Evolutionary conservation across 2,329 filamentous ascomycete genomes (phyloP).

Genomic region (Fusarium equiseti): DNA sequence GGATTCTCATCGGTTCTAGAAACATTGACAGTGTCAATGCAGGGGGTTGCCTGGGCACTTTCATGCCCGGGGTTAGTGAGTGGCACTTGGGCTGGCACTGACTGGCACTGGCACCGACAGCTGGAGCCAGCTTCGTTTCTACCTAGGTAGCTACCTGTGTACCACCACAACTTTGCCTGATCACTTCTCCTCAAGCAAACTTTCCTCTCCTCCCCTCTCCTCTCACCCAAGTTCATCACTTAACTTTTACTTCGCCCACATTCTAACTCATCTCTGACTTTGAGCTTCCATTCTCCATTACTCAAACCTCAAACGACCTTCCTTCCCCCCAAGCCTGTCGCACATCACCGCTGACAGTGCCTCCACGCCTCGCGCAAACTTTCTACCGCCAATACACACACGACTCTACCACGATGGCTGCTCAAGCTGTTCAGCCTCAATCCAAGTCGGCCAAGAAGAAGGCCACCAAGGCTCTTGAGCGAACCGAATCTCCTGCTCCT

Average conservation of each 20-base stretch:
- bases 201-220: slow-evolving; percentile 17
- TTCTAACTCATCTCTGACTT: slow-evolving; percentile 13
- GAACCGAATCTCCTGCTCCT: slow-evolving; percentile 68
- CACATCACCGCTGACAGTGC: slow-evolving; percentile 32
- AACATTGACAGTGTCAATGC: slow-evolving; percentile 42
- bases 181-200: slow-evolving; percentile 19
- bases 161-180: slow-evolving; percentile 34
- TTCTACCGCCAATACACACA: slow-evolving; percentile 27
- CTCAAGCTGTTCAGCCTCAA: slow-evolving; percentile 70
- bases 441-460: slow-evolving; percentile 79
- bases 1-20: slow-evolving; percentile 49
- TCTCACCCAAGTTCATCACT: slow-evolving; percentile 22
- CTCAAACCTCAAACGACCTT: slow-evolving; percentile 9
- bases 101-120: slow-evolving; percentile 22
- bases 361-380: slow-evolving; percentile 42
- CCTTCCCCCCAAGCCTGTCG: slow-evolving; percentile 34
- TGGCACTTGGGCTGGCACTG: slow-evolving; percentile 28
- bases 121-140: slow-evolving; percentile 32
- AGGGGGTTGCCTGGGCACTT: slow-evolving; percentile 41
- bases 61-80: not conserved
- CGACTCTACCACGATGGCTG: slow-evolving; percentile 64
- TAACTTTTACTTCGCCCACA: slow-evolving; percentile 14
- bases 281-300: slow-evolving; percentile 7
- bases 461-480: slow-evolving; percentile 63
- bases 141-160: slow-evolving; percentile 3